Evolutionary conservation across 2,329 filamentous ascomycete genomes (phyloP), one percentile per base, ranked within the genome.

Genomic region (Phialophora tarda): DNA sequence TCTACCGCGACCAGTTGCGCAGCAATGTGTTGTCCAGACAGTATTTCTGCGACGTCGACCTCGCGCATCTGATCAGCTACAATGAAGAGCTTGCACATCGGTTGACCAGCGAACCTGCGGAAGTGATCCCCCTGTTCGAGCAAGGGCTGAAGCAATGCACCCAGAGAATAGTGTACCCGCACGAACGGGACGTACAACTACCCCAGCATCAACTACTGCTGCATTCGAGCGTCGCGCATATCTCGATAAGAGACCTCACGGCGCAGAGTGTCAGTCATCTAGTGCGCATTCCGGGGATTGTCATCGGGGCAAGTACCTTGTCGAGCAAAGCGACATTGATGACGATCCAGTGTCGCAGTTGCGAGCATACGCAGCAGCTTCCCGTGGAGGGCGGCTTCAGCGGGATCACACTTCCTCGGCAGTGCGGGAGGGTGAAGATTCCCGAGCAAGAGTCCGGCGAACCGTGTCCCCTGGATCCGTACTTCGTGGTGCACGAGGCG

Each of bases 1-100:
- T 97, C 75, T 99, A 98, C 85, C 96, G 95, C 86, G 94, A 98
- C 75, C 95, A 98, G 80, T 87, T 99, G 66, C 88, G 92, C 74
- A 93, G 98, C 77, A 99, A 99, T 81, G 93, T 95, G 7, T 86
- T 98, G 1, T 84, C 97, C 50, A 95, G 97, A 77, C 93, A 93
- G 74, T 98, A 93, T 81, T 97, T 90, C 79, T 97, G 95, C 82
- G 94, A 99, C 78, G 87, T 99, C 76, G 93, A 99, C 77, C 92
- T 99, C 73, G 92, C 91, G 69, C 94, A 99, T 77, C 82, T 99
- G 66, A 98, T 98, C 78, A 95, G 91, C 68, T 98, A 93, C 81
- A 95, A 96, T 75, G 94, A 98, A 79, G 93, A 97, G 78, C 85
- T 99, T 67, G 95, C 94, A 30, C 92, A 98, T 78, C 89, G 89